Percentiles rank a stretch among this genome's conserved stretches.
phyloP scores from a whole-genome alignment of 257 asterid genomes.

The Solanum sitiens region DNA sequence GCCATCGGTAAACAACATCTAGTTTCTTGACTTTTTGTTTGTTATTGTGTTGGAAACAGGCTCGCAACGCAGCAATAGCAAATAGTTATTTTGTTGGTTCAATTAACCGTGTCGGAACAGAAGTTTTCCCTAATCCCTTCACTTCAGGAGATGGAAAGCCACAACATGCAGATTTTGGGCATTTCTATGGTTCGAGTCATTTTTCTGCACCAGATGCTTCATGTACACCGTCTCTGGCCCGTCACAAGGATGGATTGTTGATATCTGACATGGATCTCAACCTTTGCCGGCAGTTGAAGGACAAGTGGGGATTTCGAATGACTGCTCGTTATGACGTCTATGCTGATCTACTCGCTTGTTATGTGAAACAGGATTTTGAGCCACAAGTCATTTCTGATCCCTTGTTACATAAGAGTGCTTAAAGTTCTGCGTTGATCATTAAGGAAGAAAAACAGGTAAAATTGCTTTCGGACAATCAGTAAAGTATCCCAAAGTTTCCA shows the following conservation, averaged over 20 bases:
- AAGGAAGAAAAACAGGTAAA: not conserved
- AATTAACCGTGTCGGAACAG: slow-evolving; percentile 89
- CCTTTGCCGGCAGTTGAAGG: slow-evolving; percentile 83
- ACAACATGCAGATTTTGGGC: slow-evolving; percentile 81
- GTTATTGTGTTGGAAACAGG: slow-evolving; percentile 35
- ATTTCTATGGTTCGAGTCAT: slow-evolving; percentile 91
- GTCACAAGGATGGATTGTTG: slow-evolving; percentile 65
- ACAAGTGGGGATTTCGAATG: slow-evolving; percentile 96
- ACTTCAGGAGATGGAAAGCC: slow-evolving; percentile 97
- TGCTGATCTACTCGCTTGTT: slow-evolving; percentile 53
- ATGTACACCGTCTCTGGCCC: slow-evolving; percentile 80
- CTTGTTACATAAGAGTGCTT: slow-evolving; percentile 36
- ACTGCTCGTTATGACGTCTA: slow-evolving; percentile 80
- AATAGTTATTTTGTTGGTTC: slow-evolving; percentile 82
- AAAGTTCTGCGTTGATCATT: not conserved
- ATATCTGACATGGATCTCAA: slow-evolving; percentile 81
- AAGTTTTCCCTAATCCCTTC: slow-evolving; percentile 76
- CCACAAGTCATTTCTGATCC: slow-evolving; percentile 86
- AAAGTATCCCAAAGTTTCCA: not conserved
- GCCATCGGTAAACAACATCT: not conserved
- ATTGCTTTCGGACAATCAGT: not conserved
- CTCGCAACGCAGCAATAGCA: slow-evolving; percentile 94
- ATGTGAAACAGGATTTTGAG: slow-evolving; percentile 69
- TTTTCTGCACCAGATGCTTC: slow-evolving; percentile 89
- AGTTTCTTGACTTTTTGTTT: not conserved